Base-by-base conservation (phyloP, 2,329 filamentous ascomycete genomes). In the Arthrobotrys pseudoclavata region DNA sequence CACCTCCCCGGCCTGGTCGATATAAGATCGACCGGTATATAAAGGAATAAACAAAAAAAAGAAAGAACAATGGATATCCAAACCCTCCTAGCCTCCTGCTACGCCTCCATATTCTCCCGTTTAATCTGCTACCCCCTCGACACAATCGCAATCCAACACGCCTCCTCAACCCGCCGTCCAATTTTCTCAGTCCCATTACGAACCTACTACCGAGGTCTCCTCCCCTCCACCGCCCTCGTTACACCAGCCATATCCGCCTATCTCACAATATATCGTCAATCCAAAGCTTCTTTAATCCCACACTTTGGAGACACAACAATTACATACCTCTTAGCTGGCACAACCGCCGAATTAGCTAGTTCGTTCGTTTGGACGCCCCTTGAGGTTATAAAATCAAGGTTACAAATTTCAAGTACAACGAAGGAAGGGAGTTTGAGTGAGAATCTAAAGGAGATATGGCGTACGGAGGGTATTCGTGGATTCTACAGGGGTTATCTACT, bases 91-190 rank as follows among this genome's bases (percentile, higher is more conserved):
- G 67, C 75, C 4, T 78, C 75, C 7, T 64, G 57, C 55, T 71
- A 60, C 26, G 67, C 75, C 20, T 78, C 75, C 24, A 52, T 78
- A 45, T 48, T 72, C 68, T 68, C 61, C 47, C 75, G 75, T 50
- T 12, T 72, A 29, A 52, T 78, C 55, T 71, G 67, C 68, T 78
- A 72, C 47, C 75, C 75, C n/a, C 75, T 78, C 18, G 75, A 78
- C 26, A 78, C 75, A 50, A 78, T 78, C 52, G 75, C 75, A 20
- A 78, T 78, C 62, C 75, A 78, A 31, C 75, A 78, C 37, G 75
- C 75, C 12, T 78, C 75, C 4, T 78, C 75, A 34, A 78, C 75
- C 52, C 62, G 69, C 0, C 75, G 75, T 9, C 75, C 75, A 3
- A 55, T 78, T 53, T 47, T 78, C 68, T 78, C 75, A 10, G 68